Conservation (phyloP, 495 filamentous ascomycete genomes). For the Aspergillus bridgeri region DNA sequence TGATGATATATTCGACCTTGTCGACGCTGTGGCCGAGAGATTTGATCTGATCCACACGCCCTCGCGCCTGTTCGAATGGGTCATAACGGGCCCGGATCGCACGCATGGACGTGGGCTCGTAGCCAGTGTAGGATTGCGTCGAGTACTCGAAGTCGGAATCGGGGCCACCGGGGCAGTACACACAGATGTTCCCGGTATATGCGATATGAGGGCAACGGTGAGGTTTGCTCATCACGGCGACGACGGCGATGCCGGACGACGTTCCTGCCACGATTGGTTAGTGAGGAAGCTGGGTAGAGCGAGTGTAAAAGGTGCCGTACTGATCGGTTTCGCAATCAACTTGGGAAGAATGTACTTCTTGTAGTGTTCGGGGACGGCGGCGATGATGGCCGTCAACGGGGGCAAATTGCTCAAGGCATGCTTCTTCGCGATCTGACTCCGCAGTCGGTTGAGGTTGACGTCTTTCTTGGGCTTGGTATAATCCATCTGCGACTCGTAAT, state of each 20-base stretch:
- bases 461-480: slow-evolving; percentile 70
- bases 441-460: slow-evolving; percentile 87
- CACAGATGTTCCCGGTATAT: slow-evolving; percentile 97
- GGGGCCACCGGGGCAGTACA: slow-evolving; percentile 96
- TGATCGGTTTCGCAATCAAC: slow-evolving; percentile 92
- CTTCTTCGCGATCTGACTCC: slow-evolving; percentile 87
- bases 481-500: slow-evolving; percentile 76
- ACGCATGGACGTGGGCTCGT: slow-evolving; percentile 97
- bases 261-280: slow-evolving; percentile 55
- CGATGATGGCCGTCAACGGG: slow-evolving; percentile 93
- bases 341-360: slow-evolving; percentile 98
- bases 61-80: slow-evolving; percentile 94
- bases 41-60: slow-evolving; percentile 94
- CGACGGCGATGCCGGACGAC: slow-evolving; percentile 96
- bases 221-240: slow-evolving; percentile 99
- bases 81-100: slow-evolving; percentile 97
- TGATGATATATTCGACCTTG: slow-evolving; percentile 99
- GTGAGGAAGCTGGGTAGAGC: background rate
- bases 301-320: slow-evolving; percentile 43
- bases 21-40: slow-evolving; percentile 93
- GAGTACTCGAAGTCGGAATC: slow-evolving; percentile 99
- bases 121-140: slow-evolving; percentile 96
- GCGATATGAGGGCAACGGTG: slow-evolving; percentile 97
- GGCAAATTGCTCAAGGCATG: slow-evolving; percentile 81
- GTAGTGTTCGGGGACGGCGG: slow-evolving; percentile 95